A percentile compares a stretch with the other conserved stretches of the same genome.
phyloP scores from a whole-genome alignment of 805 yeast genomes.

The Candida railenensis region DNA sequence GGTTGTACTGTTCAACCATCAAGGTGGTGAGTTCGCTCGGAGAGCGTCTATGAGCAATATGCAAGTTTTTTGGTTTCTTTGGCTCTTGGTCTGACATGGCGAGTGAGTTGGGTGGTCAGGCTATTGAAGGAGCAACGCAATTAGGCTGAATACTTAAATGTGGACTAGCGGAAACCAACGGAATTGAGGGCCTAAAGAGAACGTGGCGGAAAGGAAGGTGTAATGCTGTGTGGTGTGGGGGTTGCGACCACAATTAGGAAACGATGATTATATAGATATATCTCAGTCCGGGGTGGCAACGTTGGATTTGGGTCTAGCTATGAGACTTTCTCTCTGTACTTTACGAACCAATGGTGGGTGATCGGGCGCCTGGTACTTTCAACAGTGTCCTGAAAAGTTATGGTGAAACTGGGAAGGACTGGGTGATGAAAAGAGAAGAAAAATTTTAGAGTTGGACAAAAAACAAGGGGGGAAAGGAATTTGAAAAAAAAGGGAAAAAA shows the following conservation, averaged over 20 bases:
- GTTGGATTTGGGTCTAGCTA: not conserved
- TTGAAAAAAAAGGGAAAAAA: not conserved
- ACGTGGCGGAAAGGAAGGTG: too few species aligned
- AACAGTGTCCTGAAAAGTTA: slow-evolving; percentile 6
- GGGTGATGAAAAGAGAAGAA: not conserved
- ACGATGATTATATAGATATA: not conserved
- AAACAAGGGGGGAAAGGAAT: slow-evolving; percentile 1
- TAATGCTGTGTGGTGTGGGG: too few species aligned
- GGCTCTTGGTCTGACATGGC: slow-evolving; percentile 4
- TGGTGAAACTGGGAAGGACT: not conserved
- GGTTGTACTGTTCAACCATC: slow-evolving; percentile 87
- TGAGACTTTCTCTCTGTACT: too few species aligned
- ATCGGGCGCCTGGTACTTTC: not conserved
- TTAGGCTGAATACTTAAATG: too few species aligned
- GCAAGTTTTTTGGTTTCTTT: slow-evolving; percentile 47
- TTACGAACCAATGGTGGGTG: not conserved
- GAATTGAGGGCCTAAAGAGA: too few species aligned
- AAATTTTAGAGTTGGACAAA: not conserved
- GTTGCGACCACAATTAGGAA: too few species aligned
- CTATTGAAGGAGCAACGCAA: too few species aligned
- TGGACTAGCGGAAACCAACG: too few species aligned
- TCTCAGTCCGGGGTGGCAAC: not conserved
- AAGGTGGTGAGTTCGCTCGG: slow-evolving; percentile 93
- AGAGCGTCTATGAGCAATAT: slow-evolving; percentile 95
- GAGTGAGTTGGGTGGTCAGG: not conserved